These are phyloP conservation scores for Nothophaeocryptopus gaeumannii DNA, from an alignment of 2,329 filamentous ascomycete species.

Conservation along the genomic window DNA sequence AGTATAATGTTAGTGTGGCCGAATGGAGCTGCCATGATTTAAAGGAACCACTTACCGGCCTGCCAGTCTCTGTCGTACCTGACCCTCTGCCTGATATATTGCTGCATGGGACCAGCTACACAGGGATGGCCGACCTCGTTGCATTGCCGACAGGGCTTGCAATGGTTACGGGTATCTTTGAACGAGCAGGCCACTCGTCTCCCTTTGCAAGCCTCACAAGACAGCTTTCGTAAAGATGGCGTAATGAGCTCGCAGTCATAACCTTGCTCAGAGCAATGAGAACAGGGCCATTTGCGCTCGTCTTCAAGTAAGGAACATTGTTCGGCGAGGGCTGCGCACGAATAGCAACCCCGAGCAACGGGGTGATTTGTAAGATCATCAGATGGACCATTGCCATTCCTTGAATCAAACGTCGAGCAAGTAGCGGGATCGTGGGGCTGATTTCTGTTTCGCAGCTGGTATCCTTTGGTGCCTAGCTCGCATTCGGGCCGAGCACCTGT, in stretches of 20 bases:
- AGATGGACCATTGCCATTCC: too few species aligned
- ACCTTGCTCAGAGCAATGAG: slow-evolving; percentile 32
- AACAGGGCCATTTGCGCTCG: slow-evolving; percentile 38
- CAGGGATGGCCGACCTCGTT: slow-evolving; percentile 30
- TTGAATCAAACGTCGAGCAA: too few species aligned
- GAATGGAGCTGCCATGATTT: background rate
- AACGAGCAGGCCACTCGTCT: slow-evolving; percentile 37
- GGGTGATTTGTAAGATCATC: slow-evolving; percentile 8
- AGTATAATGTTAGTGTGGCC: background rate
- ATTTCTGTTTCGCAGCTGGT: too few species aligned
- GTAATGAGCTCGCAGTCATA: slow-evolving; percentile 38
- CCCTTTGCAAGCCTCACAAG: slow-evolving; percentile 37
- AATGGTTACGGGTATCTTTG: slow-evolving; percentile 25
- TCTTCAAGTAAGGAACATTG: slow-evolving; percentile 38
- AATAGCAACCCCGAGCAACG: slow-evolving; percentile 18
- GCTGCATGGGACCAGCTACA: slow-evolving; percentile 37
- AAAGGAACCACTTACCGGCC: slow-evolving; percentile 3
- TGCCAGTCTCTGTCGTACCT: slow-evolving; percentile 23
- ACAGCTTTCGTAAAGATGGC: slow-evolving; percentile 33
- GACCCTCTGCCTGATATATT: slow-evolving; percentile 22
- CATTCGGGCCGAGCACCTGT: too few species aligned
- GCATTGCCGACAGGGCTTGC: slow-evolving; percentile 36
- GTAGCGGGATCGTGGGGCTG: too few species aligned
- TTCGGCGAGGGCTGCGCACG: slow-evolving; percentile 6
- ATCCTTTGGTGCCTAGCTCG: too few species aligned